Evolutionary conservation across 352 stramenopile species (phyloP), one percentile per base, ranked within the genome.

Genomic region (Phytophthora capsici): DNA sequence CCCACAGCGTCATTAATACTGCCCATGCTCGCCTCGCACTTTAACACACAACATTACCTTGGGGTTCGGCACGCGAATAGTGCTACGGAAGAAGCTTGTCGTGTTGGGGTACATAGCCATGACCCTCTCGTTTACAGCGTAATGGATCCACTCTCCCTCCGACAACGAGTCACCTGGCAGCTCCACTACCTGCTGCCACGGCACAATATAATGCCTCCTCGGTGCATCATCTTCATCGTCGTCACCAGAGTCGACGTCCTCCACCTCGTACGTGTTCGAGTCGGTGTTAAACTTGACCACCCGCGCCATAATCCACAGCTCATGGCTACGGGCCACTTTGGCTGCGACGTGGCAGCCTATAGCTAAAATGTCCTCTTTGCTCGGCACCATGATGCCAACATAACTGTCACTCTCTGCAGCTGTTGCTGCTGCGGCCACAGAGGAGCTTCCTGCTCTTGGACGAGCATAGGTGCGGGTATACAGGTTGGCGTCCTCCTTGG

Each of bases 31-130:
- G 20, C 46, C 16, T 16, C 34, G 36, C 40, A 36, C 22, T n/a
- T n/a, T n/a, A n/a, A n/a, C n/a, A n/a, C 3, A 23, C 22, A 43
- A n/a, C 38, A 28, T 59, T 60, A 92, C 82, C 67, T 69, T 84
- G 32, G 93, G 96, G 37, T 97, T 95, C 14, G 96, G 96, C 25
- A 95, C 75, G 26, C 86, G 89, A 26, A 99, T 88, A 12, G 95
- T 93, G 26, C 90, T 94, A 20, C 93, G 83, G 68, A 99, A 99
- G 73, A 99, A 99, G 50, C 84, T 97, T 14, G 96, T 99, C 13
- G 96, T 99, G 79, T 98, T 97, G 6, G 97, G 97, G 73, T 99
- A 99, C 71, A 99, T 98, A 43, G 97, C 97, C 91, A 99, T 98
- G 34, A 98, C 96, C 57, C 85, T 79, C 23, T 98, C 89, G 37